Percentiles rank a stretch among this genome's conserved stretches.
These are phyloP conservation scores for Huntiella savannae DNA, from an alignment of 2,329 filamentous ascomycete genomes.

Conservation along the genomic window DNA sequence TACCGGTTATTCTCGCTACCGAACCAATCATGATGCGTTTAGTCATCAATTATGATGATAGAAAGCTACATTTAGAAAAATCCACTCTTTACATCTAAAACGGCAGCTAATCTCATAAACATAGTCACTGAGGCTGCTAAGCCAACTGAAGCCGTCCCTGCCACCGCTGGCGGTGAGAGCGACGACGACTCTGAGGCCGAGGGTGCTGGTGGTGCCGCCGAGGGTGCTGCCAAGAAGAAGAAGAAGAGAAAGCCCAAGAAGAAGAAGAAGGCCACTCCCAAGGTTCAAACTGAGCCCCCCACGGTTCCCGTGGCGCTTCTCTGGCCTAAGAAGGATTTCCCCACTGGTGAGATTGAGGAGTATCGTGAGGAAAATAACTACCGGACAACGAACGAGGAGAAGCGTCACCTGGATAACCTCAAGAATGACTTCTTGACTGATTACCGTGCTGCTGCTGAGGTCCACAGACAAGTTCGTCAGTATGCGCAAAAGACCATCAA, in stretches of 20 bases:
- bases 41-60: no score
- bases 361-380: constrained; percentile 61
- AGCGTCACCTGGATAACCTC: constrained; percentile 60
- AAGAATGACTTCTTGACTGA: constrained; percentile 57
- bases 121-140: constrained; percentile 18
- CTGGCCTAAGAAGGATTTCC: constrained; percentile 54
- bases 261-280: constrained; percentile 49
- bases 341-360: constrained; percentile 58
- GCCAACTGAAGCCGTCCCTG: constrained; percentile 19
- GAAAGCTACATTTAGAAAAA: no score
- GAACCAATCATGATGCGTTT: no score
- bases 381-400: constrained; percentile 69
- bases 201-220: not conserved
- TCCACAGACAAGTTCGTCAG: constrained; percentile 59
- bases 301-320: constrained; percentile 54
- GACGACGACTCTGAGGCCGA: constrained; percentile 23
- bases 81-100: no score
- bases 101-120: not conserved
- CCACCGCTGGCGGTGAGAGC: constrained; percentile 25
- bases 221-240: constrained; percentile 31
- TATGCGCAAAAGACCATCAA: constrained; percentile 60
- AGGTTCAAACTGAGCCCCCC: constrained; percentile 58
- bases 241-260: constrained; percentile 71
- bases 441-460: constrained; percentile 57
- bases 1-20: no score